Conservation (phyloP, 495 filamentous ascomycete species). For the Podospora anserina region DNA sequence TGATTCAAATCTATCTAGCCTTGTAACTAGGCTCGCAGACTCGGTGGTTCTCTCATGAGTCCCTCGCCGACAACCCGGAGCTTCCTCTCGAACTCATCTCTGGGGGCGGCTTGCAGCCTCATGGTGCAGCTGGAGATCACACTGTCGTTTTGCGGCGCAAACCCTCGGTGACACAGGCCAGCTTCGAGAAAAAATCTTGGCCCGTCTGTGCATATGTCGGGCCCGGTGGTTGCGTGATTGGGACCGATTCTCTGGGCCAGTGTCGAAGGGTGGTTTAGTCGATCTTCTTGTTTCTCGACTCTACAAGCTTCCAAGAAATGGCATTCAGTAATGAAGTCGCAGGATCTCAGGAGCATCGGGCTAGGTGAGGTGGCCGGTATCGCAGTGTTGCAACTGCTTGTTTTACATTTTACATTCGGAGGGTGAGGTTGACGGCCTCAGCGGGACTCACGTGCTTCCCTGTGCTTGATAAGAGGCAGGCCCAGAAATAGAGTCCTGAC, state of each 20-base stretch:
- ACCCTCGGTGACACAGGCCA: not conserved
- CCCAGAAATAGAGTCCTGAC: constrained; percentile 10
- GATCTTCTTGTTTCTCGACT: not conserved
- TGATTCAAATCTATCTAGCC: no score
- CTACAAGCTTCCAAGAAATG: not conserved
- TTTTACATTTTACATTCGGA: not conserved
- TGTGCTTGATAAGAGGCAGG: constrained; percentile 1
- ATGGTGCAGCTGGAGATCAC: not conserved
- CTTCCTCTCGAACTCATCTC: not conserved
- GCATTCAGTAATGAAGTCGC: no score
- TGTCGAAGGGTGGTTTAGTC: not conserved
- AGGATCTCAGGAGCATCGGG: no score
- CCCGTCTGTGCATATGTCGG: not conserved
- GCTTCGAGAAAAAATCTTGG: constrained; percentile 4
- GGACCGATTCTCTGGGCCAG: not conserved
- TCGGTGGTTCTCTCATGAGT: not conserved
- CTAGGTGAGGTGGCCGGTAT: not conserved
- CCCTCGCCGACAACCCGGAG: not conserved
- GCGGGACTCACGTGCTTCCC: not conserved
- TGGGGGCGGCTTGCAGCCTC: not conserved
- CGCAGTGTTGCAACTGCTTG: not conserved
- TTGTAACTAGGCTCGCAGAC: not conserved
- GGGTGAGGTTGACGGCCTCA: not conserved
- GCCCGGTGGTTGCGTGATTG: no score
- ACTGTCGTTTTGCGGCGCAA: not conserved